Base-by-base conservation (phyloP, 2,329 filamentous ascomycete species). In the Ophiostoma populinum region DNA sequence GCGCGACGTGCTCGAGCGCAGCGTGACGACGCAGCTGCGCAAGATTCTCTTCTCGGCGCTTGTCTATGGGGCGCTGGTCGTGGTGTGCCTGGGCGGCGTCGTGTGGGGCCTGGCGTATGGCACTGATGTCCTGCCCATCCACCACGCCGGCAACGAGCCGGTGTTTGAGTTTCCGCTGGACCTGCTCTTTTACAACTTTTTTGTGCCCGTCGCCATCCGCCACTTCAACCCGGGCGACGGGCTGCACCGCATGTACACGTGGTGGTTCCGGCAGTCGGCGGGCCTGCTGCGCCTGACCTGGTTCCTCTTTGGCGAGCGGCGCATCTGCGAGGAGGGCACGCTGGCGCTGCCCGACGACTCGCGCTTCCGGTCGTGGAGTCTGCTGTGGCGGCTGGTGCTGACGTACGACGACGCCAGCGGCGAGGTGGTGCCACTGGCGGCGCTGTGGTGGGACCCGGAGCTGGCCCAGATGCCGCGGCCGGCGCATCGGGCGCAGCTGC, bases 1-100 rank as follows among this genome's bases (percentile, higher is more conserved):
- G 5, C 80, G 92, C 24, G 90, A 98, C 54, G 90, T 98, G 10
- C 67, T 98, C 13, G 90, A 98, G 54, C 76, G 90, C 22, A 92
- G 79, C 46, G 78, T 98, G 32, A 75, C 80, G 10, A 93, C 86
- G 0, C 90, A 98, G 55, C 69, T 98, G 22, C 75, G 87, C 37
- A 98, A 98, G 58, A 98, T 98, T 32, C 68, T 86, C 2, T 95
- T 95, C 50, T 94, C 86, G 42, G 92, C 86, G 12, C 72, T 95
- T 38, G 86, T 98, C 3, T 98, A 98, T 47, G 92, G 90, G 22
- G 83, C 80, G 0, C 61, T 98, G 35, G 86, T 98, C 37, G 79
- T 95, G 25, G 60, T 95, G 18, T 98, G 90, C 51, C 69, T 98
- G 0, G 90, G 90, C 8, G 87, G 90, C 27, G 86, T 98, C 12